Conservation (phyloP, 2,329 filamentous ascomycete genomes). For the Exophiala oligosperma region DNA sequence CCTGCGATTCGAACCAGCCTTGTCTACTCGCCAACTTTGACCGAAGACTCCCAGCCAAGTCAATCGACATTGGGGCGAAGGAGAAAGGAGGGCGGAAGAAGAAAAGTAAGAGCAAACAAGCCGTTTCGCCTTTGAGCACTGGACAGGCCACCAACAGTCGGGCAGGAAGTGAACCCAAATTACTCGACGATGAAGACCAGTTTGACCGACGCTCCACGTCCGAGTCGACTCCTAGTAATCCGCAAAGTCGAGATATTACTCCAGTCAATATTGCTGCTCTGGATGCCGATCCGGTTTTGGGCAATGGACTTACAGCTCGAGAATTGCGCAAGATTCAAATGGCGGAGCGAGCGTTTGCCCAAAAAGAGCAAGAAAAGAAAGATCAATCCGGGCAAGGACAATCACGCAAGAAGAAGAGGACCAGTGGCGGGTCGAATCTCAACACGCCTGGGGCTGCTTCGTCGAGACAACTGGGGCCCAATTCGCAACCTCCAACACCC, state of each 20-base stretch:
- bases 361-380: slow-evolving; percentile 59
- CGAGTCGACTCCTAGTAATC: slow-evolving; percentile 56
- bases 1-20: slow-evolving; percentile 40
- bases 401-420: slow-evolving; percentile 58
- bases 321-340: slow-evolving; percentile 64
- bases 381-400: slow-evolving; percentile 37
- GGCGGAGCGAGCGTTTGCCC: slow-evolving; percentile 62
- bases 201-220: slow-evolving; percentile 59
- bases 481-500: slow-evolving; percentile 21
- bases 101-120: slow-evolving; percentile 48
- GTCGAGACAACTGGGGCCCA: slow-evolving; percentile 23
- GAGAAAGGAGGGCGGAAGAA: slow-evolving; percentile 50
- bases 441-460: slow-evolving; percentile 49
- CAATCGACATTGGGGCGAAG: slow-evolving; percentile 37
- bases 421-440: slow-evolving; percentile 55
- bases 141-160: slow-evolving; percentile 57
- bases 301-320: slow-evolving; percentile 59
- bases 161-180: slow-evolving; percentile 59
- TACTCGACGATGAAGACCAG: slow-evolving; percentile 56
- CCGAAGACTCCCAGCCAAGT: slow-evolving; percentile 40
- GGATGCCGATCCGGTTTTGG: slow-evolving; percentile 39
- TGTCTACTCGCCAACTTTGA: slow-evolving; percentile 46
- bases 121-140: slow-evolving; percentile 55
- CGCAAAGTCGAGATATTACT: slow-evolving; percentile 62
- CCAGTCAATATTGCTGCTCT: slow-evolving; percentile 53